Evolutionary conservation across 176 grass and related monocot species (phyloP), one percentile per base, ranked within the genome.

Genomic region (Poa pratensis): DNA sequence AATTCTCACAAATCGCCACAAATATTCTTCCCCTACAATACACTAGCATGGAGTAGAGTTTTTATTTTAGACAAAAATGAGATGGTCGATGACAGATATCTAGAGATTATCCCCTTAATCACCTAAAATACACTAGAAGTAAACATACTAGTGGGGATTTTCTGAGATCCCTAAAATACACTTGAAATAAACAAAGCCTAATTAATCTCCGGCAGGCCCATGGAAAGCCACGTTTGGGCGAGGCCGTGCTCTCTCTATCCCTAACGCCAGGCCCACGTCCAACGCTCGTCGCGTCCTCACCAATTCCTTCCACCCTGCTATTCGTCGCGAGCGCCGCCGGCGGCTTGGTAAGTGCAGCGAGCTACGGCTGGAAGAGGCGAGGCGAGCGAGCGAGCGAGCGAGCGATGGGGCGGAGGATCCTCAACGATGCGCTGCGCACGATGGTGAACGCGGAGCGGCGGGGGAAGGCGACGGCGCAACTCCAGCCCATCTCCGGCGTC

Each of bases 381-480:
- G 4, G 51, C 16, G 46, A 48, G 42, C 7, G 28, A 30, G n/a
- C n/a, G n/a, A n/a, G n/a, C 37, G 63, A 24, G n/a, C 30, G 9
- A 40, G 72, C 83, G 53, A 94, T 97, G 95, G 95, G 92, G 55
- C 86, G 92, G 54, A 88, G 95, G 76, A 97, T 97, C 77, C 85
- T 95, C 32, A 98, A 98, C 84, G 91, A 98, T 5, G 96, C 96
- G 19, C 91, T 95, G 58, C 84, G 93, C 62, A 94, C 73, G 58
- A 95, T 94, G 89, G 93, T 94, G 77, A 98, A 98, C 75, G 93
- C 96, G 18, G 96, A 95, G 34, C 80, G 89, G 64, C 57, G 96
- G 67, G 89, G 91, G 27, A 91, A 80, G 3, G 87, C 95, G n/a
- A 85, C 78, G 51, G 89, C 93, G 73, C 72, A 71, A 17, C 96